Evolutionary conservation across 805 yeast species (phyloP), one percentile per base, ranked within the genome.

Genomic region (Diddensiella santjacobensis): DNA sequence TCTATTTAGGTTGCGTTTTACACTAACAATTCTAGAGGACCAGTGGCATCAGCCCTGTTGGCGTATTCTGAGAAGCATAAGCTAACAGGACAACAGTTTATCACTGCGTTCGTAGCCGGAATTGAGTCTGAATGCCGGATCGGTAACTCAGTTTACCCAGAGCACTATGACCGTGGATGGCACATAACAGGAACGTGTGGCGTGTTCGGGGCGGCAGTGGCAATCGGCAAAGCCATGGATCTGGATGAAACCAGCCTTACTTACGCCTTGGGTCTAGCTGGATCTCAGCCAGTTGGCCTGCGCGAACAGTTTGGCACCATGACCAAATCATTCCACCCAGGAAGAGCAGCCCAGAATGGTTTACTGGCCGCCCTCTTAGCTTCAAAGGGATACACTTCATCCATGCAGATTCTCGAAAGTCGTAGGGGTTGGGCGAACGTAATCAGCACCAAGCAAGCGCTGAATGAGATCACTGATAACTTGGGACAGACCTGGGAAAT

Each of bases 291-390:
- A 3, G 47, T 44, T 4, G 47, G 47, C 3, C 42, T 44, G 3
- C 15, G 47, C 13, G 47, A 44, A 15, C 47, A 44, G 31, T 44
- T 44, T 22, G 47, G 47, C 13, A 44, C 47, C 3, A 44, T 44
- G 47, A 44, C 47, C 5, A 44, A 44, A 35, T 44, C 47, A 3
- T 44, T 44, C 22, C 47, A 44, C 22, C 47, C 47, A 6, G 47
- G 47, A 11, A 13, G 47, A 13, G 47, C 47, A 15, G 47, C 47
- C 8, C 47, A 44, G 22, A 44, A 44, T 37, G 47, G 47, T 11
- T 20, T 44, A 4, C 42, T 44, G 26, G 47, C 47, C 4, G 47
- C 47, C n/a, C 11, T 24, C 3, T 33, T 44, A 6, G 47, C 47
- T 10, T 33, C 47, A 19, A 44, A 44, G 42, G 47, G 47, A 11